Base-by-base conservation (phyloP, 163 green algal species). In the Scenedesmus sp. region DNA sequence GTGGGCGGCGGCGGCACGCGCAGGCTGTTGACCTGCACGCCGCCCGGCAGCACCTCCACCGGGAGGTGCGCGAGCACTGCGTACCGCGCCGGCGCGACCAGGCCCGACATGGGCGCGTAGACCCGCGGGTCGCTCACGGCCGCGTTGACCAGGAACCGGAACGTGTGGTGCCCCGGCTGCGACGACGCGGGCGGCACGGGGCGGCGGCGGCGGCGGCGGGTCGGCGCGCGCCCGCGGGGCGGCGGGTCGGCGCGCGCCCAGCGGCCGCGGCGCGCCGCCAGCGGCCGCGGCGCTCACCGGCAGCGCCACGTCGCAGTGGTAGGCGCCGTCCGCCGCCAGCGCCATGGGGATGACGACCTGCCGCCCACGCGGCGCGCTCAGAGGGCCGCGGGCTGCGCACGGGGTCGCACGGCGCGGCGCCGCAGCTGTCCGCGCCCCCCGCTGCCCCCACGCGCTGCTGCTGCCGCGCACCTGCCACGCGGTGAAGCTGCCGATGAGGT, bases 401-500 rank as follows among this genome's bases (percentile, higher is more conserved):
- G 7, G 6, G 39, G 39, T 10, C 7, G 39, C 7, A 10, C 39
- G 39, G 39, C 39, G 10, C 10, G 39, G 7, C 10, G 39, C 39
- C 10, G 39, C 7, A 6, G 39, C 39, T 47, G 39, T 47, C 10
- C n/a, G n/a, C n/a, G n/a, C n/a, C n/a, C n/a, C 50, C 5, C 26
- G 26, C 5, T 29, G 50, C 50, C 26, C 50, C 50, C 15, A 60
- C 2, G 6, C 31, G 54, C 3, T 29, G 17, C 20, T 42, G 54
- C 26, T 28, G 3, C 54, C 4, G 5, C 60, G 5, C 53, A 77
- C 69, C 69, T 77, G 69, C 69, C 69, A 77, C 39, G 34, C 69
- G 42, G 69, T 77, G 69, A 77, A 77, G 69, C 53, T 66, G 33
- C 69, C 69, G 14, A 65, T 66, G n/a, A 77, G n/a, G 69, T 77